phyloP scores from a whole-genome alignment of 2,329 filamentous ascomycete genomes.

The Colletotrichum simmondsii region DNA sequence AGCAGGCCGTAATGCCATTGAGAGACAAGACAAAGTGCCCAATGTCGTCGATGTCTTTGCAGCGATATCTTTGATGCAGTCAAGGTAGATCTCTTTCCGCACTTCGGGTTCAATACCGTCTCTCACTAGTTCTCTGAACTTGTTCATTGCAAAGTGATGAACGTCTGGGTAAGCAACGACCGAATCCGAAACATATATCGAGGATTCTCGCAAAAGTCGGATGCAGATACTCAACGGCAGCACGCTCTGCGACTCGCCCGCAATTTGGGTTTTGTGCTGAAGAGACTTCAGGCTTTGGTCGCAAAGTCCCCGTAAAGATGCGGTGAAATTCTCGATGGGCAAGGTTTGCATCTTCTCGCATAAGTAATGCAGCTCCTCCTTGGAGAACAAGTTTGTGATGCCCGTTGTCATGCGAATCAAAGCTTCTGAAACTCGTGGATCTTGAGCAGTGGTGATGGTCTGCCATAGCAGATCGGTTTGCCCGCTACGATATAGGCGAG shows the following conservation, averaged over 20 bases:
- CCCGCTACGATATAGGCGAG: conserved; percentile 74
- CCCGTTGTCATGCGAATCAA: conserved; percentile 73
- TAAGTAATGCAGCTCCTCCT: conserved; percentile 68
- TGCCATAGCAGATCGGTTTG: conserved; percentile 89
- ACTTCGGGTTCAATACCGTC: conserved; percentile 64
- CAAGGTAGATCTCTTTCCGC: conserved; percentile 70
- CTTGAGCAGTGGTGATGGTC: conserved; percentile 82
- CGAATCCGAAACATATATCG: conserved; percentile 62
- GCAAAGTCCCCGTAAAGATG: conserved; percentile 71
- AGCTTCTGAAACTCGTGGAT: conserved; percentile 85
- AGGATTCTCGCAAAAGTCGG: conserved; percentile 78
- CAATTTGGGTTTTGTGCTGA: conserved; percentile 54
- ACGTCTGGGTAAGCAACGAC: conserved; percentile 70
- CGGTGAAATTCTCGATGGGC: conserved; percentile 71
- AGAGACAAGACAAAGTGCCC: conserved; percentile 78
- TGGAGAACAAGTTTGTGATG: conserved; percentile 60
- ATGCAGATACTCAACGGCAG: conserved; percentile 66
- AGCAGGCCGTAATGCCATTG: conserved; percentile 57
- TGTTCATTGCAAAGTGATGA: conserved; percentile 70
- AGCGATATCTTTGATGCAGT: conserved; percentile 76
- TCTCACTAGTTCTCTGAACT: conserved; percentile 70
- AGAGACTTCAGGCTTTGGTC: conserved; percentile 64
- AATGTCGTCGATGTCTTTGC: conserved; percentile 71
- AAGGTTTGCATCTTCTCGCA: conserved; percentile 76
- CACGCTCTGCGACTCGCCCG: conserved; percentile 46